These are phyloP conservation scores for Salix viminalis DNA, from an alignment of 345 rosid genomes.

Conservation along the genomic window DNA sequence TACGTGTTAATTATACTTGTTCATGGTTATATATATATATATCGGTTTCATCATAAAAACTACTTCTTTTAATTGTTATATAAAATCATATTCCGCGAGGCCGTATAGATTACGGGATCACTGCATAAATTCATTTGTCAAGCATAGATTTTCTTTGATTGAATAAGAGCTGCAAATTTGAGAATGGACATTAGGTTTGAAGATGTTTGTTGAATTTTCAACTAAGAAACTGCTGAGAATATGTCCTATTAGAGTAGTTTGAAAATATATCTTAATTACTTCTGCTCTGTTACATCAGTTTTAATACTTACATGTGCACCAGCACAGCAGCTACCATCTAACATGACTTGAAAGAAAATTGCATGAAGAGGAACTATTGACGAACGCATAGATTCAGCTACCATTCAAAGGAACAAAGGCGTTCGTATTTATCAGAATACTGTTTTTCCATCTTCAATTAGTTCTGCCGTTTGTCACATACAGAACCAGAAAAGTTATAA, in stretches of 20 bases:
- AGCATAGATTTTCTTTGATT: not conserved
- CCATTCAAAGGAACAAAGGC: conserved; percentile 2
- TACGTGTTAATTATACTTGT: not conserved
- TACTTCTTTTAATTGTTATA: not conserved
- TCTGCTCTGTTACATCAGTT: not conserved
- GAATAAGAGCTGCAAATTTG: not conserved
- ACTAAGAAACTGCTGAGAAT: not conserved
- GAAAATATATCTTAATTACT: not conserved
- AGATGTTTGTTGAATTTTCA: not conserved
- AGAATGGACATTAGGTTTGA: not conserved
- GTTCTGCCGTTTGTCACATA: too few species aligned
- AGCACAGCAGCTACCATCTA: not conserved
- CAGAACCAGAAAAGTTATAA: too few species aligned
- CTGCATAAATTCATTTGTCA: not conserved
- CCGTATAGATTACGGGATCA: not conserved
- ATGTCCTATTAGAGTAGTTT: too few species aligned
- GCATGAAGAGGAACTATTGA: not conserved
- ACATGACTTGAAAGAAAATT: not conserved
- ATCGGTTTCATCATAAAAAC: not conserved
- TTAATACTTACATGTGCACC: conserved; percentile 3
- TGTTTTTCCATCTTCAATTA: not conserved
- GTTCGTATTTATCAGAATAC: not conserved
- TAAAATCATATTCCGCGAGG: too few species aligned
- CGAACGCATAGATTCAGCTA: not conserved
- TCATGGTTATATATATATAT: not conserved